Evolutionary conservation across 1,284 basidiomycete genomes (phyloP).

Genomic region (Spongispora temasekensis): DNA sequence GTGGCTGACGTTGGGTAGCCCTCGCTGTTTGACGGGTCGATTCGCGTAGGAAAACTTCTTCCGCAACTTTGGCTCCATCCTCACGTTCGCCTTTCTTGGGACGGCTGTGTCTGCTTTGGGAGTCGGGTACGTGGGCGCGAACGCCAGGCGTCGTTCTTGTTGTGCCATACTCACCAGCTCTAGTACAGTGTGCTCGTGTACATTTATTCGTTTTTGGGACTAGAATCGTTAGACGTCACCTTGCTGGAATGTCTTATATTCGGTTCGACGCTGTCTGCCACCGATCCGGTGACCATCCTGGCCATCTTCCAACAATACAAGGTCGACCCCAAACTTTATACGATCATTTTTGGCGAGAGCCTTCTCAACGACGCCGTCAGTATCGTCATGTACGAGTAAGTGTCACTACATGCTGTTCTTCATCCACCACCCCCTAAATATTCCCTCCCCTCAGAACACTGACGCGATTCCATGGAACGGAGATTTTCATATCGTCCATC

Average conservation of each 20-base stretch:
- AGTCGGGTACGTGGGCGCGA: constrained; percentile 71
- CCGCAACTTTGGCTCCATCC: constrained; percentile 94
- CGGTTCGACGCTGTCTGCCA: constrained; percentile 95
- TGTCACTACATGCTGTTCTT: constrained; percentile 27
- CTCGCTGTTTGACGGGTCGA: not conserved
- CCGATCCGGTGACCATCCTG: constrained; percentile 97
- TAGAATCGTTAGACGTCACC: constrained; percentile 81
- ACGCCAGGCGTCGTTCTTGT: constrained; percentile 9
- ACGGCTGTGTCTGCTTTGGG: constrained; percentile 98
- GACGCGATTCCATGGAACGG: constrained; percentile 88
- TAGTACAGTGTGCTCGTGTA: constrained; percentile 87
- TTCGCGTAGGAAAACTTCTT: constrained; percentile 89
- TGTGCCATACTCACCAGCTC: constrained; percentile 45
- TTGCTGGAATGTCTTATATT: constrained; percentile 94
- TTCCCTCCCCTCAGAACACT: constrained; percentile 76
- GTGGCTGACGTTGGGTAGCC: constrained; percentile 5
- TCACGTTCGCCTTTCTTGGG: constrained; percentile 95
- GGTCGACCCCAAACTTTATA: constrained; percentile 97
- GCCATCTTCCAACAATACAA: constrained; percentile 99
- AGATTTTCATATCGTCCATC: constrained; percentile 86
- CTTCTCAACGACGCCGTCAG: constrained; percentile 98
- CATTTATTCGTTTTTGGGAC: constrained; percentile 89
- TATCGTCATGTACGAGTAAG: constrained; percentile 99
- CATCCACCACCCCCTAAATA: constrained; percentile 11
- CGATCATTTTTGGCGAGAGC: constrained; percentile 97